Evolutionary conservation across 2,329 filamentous ascomycete species (phyloP), one percentile per base, ranked within the genome.

Genomic region (Mycosphaerella arachidis): DNA sequence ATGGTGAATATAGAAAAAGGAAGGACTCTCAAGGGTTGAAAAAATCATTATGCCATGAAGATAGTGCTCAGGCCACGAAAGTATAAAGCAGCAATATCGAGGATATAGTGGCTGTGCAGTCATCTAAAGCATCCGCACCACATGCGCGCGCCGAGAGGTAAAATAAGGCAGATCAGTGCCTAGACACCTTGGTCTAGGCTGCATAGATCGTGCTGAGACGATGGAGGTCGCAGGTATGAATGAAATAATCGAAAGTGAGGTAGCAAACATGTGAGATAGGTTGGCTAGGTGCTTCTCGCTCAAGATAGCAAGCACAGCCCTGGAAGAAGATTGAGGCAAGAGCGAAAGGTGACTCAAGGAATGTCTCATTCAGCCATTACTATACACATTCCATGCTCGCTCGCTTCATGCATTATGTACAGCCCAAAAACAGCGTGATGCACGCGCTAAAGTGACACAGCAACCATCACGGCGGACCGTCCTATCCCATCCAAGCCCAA

Each of bases 401-500:
- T 33, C 51, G 40, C 33, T 50, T 20, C 13, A 55, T 55, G 37
- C 53, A 55, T 46, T 18, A 30, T 55, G 20, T 57, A 57, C 45
- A 50, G 12, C 13, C 7, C 18, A 1, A 43, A n/a, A 43, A 5
- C 40, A 1, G 37, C 13, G 3, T n/a, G 13, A 24, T 24, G 24
- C 24, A 1, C 24, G 24, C 24, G 24, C 24, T 24, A 24, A 24
- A 24, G 24, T 24, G 24, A 24, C 24, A 24, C 24, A 24, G 24
- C 24, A 24, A 24, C 24, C 24, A 24, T 24, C 24, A 24, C 24
- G 24, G 24, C 24, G 24, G 24, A 24, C 24, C 24, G 3, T 24
- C 18, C 40, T 43, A 43, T n/a, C 66, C 67, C 56, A 70, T 53
- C 68, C 68, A 70, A 20, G 63, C 63, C 68, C 69, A 71, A 52